Evolutionary conservation across 73 alveolate species (phyloP), one percentile per base, ranked within the genome.

Genomic region (Paramecium pentaurelia): DNA sequence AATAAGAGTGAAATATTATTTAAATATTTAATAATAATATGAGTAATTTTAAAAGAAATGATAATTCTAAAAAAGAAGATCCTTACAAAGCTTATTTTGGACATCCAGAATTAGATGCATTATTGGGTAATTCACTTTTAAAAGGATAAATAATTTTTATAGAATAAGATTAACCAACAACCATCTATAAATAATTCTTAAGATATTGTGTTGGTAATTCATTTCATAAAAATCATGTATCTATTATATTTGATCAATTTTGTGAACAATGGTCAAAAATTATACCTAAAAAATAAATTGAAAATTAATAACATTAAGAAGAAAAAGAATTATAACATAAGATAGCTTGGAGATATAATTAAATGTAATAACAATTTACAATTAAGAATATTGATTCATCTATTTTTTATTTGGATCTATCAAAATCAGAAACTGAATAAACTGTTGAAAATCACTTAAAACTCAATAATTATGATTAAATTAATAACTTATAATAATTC

Each of bases 1-100:
- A 60, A 34, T 18, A 4, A 30, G 83, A 60, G 6, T 60, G 83
- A 60, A 30, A 38, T 22, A 38, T 38, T 38, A 38, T 30, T 4
- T 60, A 11, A 20, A 3, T 71, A 12, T 71, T 22, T 22, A 22
- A 22, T 22, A 22, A 37, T 37, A 14, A 77, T 77, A 44, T 77
- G 71, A 77, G 70, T 40, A 77, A 77, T 77, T 77, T 73, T 77
- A 77, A 77, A 44, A 40, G 71, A 44, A 77, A 77, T 77, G 87
- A 73, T 16, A 40, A 37, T 77, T 25, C 42, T 18, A 77, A 77
- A 47, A 30, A 77, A n/a, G 90, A 77, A 77, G 90, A 77, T 40
- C 70, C 47, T 14, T 25, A 77, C 8, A 77, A 77, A 77, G 90
- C 75, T 8, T 40, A 22, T 44, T 77, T 77, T 47, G 90, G 90